Base-by-base conservation (phyloP, 768 basidiomycete genomes). In the Boletus tomentosulus region DNA sequence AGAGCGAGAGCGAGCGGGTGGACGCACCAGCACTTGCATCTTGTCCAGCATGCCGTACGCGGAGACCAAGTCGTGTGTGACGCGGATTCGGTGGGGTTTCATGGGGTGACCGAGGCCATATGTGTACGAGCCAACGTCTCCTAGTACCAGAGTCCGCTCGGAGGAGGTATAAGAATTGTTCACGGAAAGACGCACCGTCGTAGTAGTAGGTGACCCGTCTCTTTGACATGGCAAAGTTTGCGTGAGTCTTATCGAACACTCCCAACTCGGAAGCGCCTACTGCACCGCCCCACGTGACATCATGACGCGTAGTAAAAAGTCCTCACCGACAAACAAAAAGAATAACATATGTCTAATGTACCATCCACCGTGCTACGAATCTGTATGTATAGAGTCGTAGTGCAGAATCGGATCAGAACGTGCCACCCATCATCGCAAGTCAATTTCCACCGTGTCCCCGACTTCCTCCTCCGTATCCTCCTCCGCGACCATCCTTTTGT, bases 61-160 rank as follows among this genome's bases (percentile, higher is more conserved):
- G 13, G 85, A 80, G 31, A 98, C 84, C 49, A 99, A 75, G 60
- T 96, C 89, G 67, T 99, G 94, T 0, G 95, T 89, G 71, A 99
- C 87, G 49, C 88, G 82, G 75, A 98, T 96, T 35, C 96, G 78
- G 66, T 96, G 92, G 0, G 96, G 96, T 71, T 98, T 97, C 92
- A 98, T 97, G 45, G 89, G 89, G 61, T 97, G 95, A 3, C 87
- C 87, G 48, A 88, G 75, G 35, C 92, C 92, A 66, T 92, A 96
- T 1, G 89, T 88, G 66, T 88, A 86, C 31, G 81, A 73, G 24
- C 85, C 84, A 28, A 89, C 80, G 59, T 92, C 88, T 49, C 76
- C 89, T 92, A 19, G 25, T 42, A 10, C 47, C 16, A n/a, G 24
- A 4, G 16, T 53, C 43, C 22, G 33, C 45, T 55, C 11, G 51